A percentile compares a stretch with the other conserved stretches of the same genome.
Conservation (phyloP, 2,329 filamentous ascomycete species). For the Alternaria gaisen region DNA sequence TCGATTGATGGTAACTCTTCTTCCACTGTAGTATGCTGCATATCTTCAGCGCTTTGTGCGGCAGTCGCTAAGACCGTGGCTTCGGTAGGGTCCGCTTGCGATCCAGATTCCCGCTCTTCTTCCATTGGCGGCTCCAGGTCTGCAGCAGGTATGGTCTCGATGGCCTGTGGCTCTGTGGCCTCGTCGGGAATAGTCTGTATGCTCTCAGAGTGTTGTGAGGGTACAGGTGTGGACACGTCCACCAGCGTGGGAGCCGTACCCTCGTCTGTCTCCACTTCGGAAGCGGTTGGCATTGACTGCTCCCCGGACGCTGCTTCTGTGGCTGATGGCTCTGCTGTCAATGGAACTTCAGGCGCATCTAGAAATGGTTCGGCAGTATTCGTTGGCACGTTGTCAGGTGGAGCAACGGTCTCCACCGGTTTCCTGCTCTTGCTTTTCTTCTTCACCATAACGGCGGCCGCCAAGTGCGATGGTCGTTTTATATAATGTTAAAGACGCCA, state of each 20-base stretch:
- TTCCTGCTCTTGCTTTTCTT: constrained; percentile 46
- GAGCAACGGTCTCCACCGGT: constrained; percentile 37
- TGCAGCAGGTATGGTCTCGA: constrained; percentile 10
- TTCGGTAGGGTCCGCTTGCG: constrained; percentile 7
- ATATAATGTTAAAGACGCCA: constrained; percentile 28
- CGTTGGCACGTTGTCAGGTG: constrained; percentile 36
- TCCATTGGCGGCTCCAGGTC: constrained; percentile 15
- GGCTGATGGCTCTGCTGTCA: constrained; percentile 30
- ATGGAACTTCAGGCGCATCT: constrained; percentile 25
- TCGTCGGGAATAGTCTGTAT: constrained; percentile 14
- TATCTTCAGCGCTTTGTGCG: constrained; percentile 7
- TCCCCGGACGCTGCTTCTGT: constrained; percentile 16
- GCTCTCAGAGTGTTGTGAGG: constrained; percentile 19
- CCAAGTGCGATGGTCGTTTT: constrained; percentile 28
- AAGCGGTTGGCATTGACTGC: constrained; percentile 19
- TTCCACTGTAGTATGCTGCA: not conserved
- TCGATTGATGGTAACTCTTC: constrained; percentile 12
- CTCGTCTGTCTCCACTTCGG: constrained; percentile 20
- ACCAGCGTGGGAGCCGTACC: constrained; percentile 26
- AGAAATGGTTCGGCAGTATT: constrained; percentile 33
- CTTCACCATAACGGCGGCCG: constrained; percentile 40
- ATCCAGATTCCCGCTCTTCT: constrained; percentile 8
- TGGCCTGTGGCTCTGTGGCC: constrained; percentile 6
- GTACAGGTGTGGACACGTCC: constrained; percentile 31
- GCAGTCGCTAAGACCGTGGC: constrained; percentile 6